Evolutionary conservation across 768 basidiomycete species (phyloP).

Genomic region (Rhizopogon vesiculosus): DNA sequence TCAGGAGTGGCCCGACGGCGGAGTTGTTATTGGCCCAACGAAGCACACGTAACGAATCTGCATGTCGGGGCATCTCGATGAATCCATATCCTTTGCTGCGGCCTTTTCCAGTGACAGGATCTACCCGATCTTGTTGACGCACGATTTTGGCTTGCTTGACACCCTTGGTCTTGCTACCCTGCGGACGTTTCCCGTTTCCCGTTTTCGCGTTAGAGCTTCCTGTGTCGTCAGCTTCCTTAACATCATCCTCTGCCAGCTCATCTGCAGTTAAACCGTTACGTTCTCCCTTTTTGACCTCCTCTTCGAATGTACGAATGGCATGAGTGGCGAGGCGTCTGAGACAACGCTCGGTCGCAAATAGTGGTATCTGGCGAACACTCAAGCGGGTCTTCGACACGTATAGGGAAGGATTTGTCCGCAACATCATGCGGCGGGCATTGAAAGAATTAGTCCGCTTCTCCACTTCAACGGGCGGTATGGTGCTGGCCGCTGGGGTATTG

Average conservation of each 20-base stretch:
- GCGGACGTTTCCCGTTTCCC: slow-evolving; percentile 18
- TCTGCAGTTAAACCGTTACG: slow-evolving; percentile 65
- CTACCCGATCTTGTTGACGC: slow-evolving; percentile 84
- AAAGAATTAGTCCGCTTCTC: slow-evolving; percentile 84
- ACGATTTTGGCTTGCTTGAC: slow-evolving; percentile 94
- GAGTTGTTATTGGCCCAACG: slow-evolving; percentile 94
- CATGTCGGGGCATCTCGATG: slow-evolving; percentile 82
- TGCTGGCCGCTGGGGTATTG: slow-evolving; percentile 73
- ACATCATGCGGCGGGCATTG: slow-evolving; percentile 75
- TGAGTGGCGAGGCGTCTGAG: slow-evolving; percentile 86
- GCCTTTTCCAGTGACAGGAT: slow-evolving; percentile 81
- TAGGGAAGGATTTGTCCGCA: slow-evolving; percentile 89
- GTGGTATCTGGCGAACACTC: slow-evolving; percentile 88
- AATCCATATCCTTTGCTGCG: slow-evolving; percentile 95
- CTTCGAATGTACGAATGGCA: slow-evolving; percentile 72
- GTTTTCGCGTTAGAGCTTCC: slow-evolving; percentile 17
- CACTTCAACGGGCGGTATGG: slow-evolving; percentile 68
- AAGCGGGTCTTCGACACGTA: slow-evolving; percentile 95
- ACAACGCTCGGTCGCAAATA: slow-evolving; percentile 85
- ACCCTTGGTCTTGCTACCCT: slow-evolving; percentile 24
- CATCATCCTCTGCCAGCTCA: slow-evolving; percentile 54
- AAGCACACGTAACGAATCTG: slow-evolving; percentile 85
- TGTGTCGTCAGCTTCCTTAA: slow-evolving; percentile 16
- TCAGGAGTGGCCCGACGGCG: slow-evolving; percentile 57
- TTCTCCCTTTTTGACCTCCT: slow-evolving; percentile 61